phyloP scores from a whole-genome alignment of 2,329 filamentous ascomycete species.

The Penicillium paneum region DNA sequence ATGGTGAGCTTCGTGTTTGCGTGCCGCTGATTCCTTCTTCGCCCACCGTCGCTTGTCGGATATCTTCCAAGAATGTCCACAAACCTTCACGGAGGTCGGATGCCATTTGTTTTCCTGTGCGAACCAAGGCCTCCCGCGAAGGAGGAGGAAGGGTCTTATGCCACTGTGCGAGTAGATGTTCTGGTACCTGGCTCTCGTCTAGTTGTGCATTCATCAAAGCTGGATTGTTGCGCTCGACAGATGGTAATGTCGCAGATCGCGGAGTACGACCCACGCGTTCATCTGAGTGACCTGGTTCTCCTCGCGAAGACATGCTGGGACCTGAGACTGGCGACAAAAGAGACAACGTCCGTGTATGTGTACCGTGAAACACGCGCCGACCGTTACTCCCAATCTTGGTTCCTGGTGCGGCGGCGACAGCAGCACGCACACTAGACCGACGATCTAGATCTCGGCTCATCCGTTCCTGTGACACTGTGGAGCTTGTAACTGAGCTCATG shows the following conservation, averaged over 20 bases:
- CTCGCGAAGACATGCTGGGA: slow-evolving; percentile 14
- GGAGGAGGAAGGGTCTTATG: slow-evolving; percentile 44
- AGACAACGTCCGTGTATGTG: slow-evolving; percentile 68
- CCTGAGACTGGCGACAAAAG: slow-evolving; percentile 64
- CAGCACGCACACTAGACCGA: slow-evolving; percentile 63
- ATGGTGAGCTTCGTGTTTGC: slow-evolving; percentile 35
- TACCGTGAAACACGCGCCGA: slow-evolving; percentile 66
- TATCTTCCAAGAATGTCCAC: slow-evolving; percentile 92
- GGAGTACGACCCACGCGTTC: slow-evolving; percentile 37
- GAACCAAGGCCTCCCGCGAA: slow-evolving; percentile 52
- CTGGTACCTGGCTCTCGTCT: slow-evolving; percentile 26
- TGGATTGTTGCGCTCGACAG: slow-evolving; percentile 35
- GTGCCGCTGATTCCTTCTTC: slow-evolving; percentile 75
- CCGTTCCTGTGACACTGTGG: slow-evolving; percentile 31
- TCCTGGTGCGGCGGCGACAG: slow-evolving; percentile 39
- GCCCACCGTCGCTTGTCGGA: slow-evolving; percentile 91
- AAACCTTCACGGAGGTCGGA: slow-evolving; percentile 86
- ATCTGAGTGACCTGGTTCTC: slow-evolving; percentile 18
- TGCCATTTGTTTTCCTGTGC: slow-evolving; percentile 71
- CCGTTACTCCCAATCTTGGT: slow-evolving; percentile 37
- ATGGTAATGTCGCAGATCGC: slow-evolving; percentile 42
- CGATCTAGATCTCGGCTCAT: slow-evolving; percentile 65
- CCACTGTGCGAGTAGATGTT: slow-evolving; percentile 40
- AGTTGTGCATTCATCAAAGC: slow-evolving; percentile 18
- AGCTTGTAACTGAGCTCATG: slow-evolving; percentile 25